Evolutionary conservation across 495 filamentous ascomycete species (phyloP).

Genomic region (Trichoderma erinaceum): DNA sequence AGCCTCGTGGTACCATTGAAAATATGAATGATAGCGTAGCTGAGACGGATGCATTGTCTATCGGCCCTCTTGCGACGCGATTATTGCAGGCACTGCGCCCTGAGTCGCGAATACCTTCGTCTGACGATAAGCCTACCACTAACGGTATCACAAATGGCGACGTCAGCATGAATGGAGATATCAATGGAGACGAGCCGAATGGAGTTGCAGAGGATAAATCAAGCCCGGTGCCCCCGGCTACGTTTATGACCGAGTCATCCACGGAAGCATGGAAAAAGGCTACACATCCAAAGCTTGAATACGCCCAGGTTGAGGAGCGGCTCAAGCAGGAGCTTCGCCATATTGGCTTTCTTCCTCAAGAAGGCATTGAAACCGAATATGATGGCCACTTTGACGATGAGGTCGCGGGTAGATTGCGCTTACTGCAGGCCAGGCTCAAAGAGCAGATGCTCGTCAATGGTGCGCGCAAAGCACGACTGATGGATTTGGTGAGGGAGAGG

Average conservation of each 20-base stretch:
- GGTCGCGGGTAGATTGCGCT: slow-evolving; percentile 79
- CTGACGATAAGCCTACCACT: slow-evolving; percentile 48
- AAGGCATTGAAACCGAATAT: slow-evolving; percentile 58
- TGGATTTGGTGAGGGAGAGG: slow-evolving; percentile 78
- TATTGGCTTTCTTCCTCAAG: slow-evolving; percentile 76
- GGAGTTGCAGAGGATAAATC: slow-evolving; percentile 28
- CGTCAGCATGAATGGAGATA: slow-evolving; percentile 44
- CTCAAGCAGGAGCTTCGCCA: slow-evolving; percentile 87
- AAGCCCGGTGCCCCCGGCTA: slow-evolving; percentile 58
- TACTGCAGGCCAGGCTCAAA: slow-evolving; percentile 74
- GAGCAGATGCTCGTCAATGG: slow-evolving; percentile 80
- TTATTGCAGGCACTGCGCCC: slow-evolving; percentile 76
- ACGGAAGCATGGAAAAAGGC: slow-evolving; percentile 53
- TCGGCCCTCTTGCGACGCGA: slow-evolving; percentile 78
- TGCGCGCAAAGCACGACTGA: slow-evolving; percentile 76
- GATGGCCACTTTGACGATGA: slow-evolving; percentile 92
- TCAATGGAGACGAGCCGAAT: slow-evolving; percentile 37
- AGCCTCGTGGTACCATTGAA: slow-evolving; percentile 77
- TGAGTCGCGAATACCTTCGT: slow-evolving; percentile 60
- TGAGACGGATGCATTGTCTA: slow-evolving; percentile 85
- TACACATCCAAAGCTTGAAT: slow-evolving; percentile 64
- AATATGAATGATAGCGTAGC: slow-evolving; percentile 75
- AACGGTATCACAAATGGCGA: slow-evolving; percentile 55
- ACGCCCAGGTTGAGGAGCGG: slow-evolving; percentile 78
- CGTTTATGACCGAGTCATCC: slow-evolving; percentile 67